Evolutionary conservation across 768 basidiomycete species (phyloP).

Genomic region (Russula compacta): DNA sequence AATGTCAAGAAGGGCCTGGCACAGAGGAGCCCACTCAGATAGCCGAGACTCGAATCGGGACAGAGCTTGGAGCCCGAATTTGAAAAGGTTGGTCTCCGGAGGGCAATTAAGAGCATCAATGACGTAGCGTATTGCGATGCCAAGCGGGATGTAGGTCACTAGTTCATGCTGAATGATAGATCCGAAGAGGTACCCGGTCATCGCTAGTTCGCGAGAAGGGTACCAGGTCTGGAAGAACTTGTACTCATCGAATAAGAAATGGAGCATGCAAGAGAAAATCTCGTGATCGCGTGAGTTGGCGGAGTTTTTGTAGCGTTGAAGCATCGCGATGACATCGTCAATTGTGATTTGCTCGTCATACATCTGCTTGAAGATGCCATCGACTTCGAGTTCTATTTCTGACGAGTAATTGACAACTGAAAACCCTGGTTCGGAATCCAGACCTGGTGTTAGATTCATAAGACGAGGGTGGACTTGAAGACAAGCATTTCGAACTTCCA

Average conservation of each 20-base stretch:
- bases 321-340: constrained; percentile 85
- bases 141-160: constrained; percentile 88
- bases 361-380: constrained; percentile 95
- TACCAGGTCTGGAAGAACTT: constrained; percentile 98
- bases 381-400: constrained; percentile 90
- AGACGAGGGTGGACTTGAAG: constrained; percentile 93
- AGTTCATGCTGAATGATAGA: constrained; percentile 91
- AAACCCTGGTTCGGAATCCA: constrained; percentile 86
- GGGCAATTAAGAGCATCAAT: constrained; percentile 88
- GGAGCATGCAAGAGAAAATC: constrained; percentile 98
- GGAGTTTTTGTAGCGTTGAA: constrained; percentile 80
- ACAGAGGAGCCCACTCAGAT: constrained; percentile 87
- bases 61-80: constrained; percentile 89
- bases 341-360: constrained; percentile 92
- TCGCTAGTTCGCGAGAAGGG: constrained; percentile 85
- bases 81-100: constrained; percentile 88
- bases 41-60: constrained; percentile 80
- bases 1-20: constrained; percentile 80
- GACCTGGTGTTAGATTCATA: constrained; percentile 83
- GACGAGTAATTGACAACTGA: constrained; percentile 77
- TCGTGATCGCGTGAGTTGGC: constrained; percentile 82
- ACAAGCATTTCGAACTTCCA: constrained; percentile 87
- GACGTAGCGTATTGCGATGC: constrained; percentile 94
- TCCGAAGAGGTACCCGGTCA: constrained; percentile 95
- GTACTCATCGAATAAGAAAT: constrained; percentile 99